Conservation (phyloP, 768 basidiomycete genomes). For the Trametes coccinea region DNA sequence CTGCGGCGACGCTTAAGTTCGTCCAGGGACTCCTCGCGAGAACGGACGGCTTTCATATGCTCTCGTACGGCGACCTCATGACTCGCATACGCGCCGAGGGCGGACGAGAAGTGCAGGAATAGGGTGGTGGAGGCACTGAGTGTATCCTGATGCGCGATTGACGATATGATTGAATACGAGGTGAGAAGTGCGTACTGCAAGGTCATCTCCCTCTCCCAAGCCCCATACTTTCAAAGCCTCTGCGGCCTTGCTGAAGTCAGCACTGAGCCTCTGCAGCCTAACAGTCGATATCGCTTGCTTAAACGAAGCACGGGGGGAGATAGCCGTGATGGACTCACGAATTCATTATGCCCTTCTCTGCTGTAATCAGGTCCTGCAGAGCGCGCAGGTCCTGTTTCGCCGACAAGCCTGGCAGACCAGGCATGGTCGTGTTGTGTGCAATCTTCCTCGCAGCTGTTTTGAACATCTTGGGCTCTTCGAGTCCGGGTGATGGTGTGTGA, state of each 20-base stretch:
- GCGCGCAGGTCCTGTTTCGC: conserved; percentile 78
- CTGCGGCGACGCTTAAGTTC: conserved; percentile 72
- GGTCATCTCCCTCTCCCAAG: conserved; percentile 78
- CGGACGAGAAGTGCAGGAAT: conserved; percentile 63
- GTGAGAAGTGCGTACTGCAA: conserved; percentile 52
- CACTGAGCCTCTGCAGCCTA: conserved; percentile 58
- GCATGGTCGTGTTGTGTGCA: conserved; percentile 86
- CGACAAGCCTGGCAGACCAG: conserved; percentile 57
- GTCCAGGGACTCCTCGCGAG: conserved; percentile 81
- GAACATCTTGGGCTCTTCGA: conserved; percentile 54
- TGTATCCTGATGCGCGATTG: conserved; percentile 55
- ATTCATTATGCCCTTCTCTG: conserved; percentile 79
- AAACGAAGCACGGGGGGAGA: background rate
- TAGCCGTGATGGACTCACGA: conserved; percentile 49
- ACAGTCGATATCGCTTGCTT: background rate
- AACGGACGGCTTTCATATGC: conserved; percentile 80
- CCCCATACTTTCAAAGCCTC: conserved; percentile 78
- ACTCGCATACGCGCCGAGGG: conserved; percentile 66
- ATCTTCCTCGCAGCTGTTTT: conserved; percentile 76
- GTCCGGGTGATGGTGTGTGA: background rate
- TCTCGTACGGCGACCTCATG: conserved; percentile 69
- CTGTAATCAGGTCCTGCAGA: conserved; percentile 85
- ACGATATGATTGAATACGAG: background rate
- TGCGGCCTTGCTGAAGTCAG: conserved; percentile 65
- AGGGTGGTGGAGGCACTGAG: conserved; percentile 69